Evolutionary conservation across 306 rosid genomes (phyloP).

Genomic region (Sophora flavescens): DNA sequence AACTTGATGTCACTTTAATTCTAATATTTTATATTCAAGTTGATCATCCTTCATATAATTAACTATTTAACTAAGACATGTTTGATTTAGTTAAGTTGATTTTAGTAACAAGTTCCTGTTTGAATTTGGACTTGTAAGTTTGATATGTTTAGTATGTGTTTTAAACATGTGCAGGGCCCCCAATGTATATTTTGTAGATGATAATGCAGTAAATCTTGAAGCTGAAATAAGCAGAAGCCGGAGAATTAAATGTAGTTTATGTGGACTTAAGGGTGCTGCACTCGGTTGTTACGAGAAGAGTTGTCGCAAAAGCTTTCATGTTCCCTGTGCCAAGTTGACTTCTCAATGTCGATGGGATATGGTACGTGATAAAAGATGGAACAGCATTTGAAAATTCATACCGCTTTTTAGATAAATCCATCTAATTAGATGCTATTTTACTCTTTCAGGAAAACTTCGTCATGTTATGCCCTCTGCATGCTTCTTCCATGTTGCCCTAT

Average conservation of each 20-base stretch:
- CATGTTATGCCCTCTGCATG: slow-evolving; percentile 90
- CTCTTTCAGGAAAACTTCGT: slow-evolving; percentile 79
- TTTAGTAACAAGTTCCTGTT: slow-evolving; percentile 26
- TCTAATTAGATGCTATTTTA: slow-evolving; percentile 29
- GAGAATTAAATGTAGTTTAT: slow-evolving; percentile 82
- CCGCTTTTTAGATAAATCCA: neutral
- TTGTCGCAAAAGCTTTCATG: slow-evolving; percentile 95
- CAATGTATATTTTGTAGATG: slow-evolving; percentile 83
- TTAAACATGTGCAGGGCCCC: slow-evolving; percentile 79
- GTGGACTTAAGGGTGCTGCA: slow-evolving; percentile 90
- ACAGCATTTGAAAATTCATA: slow-evolving; percentile 23
- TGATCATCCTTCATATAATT: slow-evolving; percentile 10
- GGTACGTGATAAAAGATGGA: slow-evolving; percentile 53
- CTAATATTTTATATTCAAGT: neutral
- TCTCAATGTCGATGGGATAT: slow-evolving; percentile 92
- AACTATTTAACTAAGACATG: neutral
- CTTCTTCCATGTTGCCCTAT: slow-evolving; percentile 67
- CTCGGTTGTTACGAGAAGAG: slow-evolving; percentile 86
- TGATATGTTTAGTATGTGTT: slow-evolving; percentile 14
- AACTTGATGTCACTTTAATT: neutral
- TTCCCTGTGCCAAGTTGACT: slow-evolving; percentile 84
- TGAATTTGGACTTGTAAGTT: slow-evolving; percentile 27
- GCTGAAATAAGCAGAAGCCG: slow-evolving; percentile 88
- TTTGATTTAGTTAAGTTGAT: slow-evolving; percentile 27
- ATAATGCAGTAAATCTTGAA: slow-evolving; percentile 81